A percentile compares a stretch with the other conserved stretches of the same genome.
These are phyloP conservation scores for Viola pubescens DNA, from an alignment of 441 rosid genomes.

Conservation along the genomic window DNA sequence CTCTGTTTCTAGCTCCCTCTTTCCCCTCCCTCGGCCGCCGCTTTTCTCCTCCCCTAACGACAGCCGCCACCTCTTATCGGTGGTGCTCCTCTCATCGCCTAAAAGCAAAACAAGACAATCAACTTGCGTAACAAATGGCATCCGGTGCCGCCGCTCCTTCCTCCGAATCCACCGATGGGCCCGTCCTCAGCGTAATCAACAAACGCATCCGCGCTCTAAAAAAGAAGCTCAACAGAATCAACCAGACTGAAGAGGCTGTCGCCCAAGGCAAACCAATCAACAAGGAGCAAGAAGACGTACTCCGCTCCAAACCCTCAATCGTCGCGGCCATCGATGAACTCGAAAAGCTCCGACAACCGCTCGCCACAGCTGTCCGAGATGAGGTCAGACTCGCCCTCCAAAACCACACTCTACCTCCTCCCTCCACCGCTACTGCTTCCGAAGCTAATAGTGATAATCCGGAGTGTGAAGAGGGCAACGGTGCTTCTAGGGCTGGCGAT, in stretches of 20 bases:
- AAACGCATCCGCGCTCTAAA: conserved; percentile 90
- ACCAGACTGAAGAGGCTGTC: conserved; percentile 69
- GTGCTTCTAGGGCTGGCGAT: not conserved
- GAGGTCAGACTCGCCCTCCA: conserved; percentile 48
- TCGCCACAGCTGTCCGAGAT: conserved; percentile 55
- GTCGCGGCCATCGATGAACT: conserved; percentile 70
- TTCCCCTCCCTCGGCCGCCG: not conserved
- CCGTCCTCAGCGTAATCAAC: conserved; percentile 70
- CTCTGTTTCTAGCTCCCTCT: no score
- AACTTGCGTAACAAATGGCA: not conserved
- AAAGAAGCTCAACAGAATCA: conserved; percentile 73
- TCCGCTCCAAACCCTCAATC: conserved; percentile 71
- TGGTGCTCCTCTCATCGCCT: conserved; percentile 15
- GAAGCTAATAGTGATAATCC: not conserved
- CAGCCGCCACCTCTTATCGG: conserved; percentile 18
- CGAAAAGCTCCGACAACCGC: conserved; percentile 73
- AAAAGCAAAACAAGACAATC: not conserved
- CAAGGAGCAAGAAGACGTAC: conserved; percentile 78
- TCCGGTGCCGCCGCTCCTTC: conserved; percentile 13
- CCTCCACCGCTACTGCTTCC: conserved; percentile 13
- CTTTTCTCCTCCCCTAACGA: conserved; percentile 1
- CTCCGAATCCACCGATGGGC: conserved; percentile 59
- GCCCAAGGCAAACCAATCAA: conserved; percentile 68
- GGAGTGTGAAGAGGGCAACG: not conserved
- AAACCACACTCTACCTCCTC: conserved; percentile 9